phyloP scores from a whole-genome alignment of 1,284 basidiomycete species.

The Ganoderma resinaceum region DNA sequence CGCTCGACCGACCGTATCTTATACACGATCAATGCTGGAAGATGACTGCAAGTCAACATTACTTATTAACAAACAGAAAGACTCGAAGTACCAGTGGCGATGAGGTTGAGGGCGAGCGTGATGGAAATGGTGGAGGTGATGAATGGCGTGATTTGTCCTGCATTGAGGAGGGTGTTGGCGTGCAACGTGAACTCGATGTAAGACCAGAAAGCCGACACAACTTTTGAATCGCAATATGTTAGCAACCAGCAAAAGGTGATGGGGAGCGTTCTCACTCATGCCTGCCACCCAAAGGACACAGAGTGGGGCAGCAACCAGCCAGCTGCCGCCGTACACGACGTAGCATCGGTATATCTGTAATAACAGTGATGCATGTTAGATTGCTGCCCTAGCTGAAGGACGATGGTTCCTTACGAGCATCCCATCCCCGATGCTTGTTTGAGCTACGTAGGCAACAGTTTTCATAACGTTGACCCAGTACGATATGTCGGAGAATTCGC shows the following conservation, averaged over 20 bases:
- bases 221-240: neutral
- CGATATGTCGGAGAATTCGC: constrained; percentile 35
- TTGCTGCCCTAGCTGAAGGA: neutral
- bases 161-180: constrained; percentile 11
- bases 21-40: neutral
- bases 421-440: constrained; percentile 36
- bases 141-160: constrained; percentile 39
- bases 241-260: neutral
- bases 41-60: neutral
- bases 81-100: constrained; percentile 42
- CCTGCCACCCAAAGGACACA: constrained; percentile 5
- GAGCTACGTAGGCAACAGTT: constrained; percentile 26
- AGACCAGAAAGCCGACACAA: neutral
- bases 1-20: constrained; percentile 1
- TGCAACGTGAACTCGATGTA: constrained; percentile 1
- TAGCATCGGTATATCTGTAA: constrained; percentile 40
- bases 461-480: constrained; percentile 39
- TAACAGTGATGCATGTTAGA: neutral
- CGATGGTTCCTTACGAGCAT: constrained; percentile 32
- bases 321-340: constrained; percentile 31
- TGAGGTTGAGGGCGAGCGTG: constrained; percentile 45
- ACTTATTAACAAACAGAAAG: neutral
- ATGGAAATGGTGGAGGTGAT: constrained; percentile 46
- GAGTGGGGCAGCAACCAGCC: constrained; percentile 17
- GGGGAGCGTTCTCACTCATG: neutral